Conservation (phyloP, 306 rosid species). For the Abrus pulchellus region DNA sequence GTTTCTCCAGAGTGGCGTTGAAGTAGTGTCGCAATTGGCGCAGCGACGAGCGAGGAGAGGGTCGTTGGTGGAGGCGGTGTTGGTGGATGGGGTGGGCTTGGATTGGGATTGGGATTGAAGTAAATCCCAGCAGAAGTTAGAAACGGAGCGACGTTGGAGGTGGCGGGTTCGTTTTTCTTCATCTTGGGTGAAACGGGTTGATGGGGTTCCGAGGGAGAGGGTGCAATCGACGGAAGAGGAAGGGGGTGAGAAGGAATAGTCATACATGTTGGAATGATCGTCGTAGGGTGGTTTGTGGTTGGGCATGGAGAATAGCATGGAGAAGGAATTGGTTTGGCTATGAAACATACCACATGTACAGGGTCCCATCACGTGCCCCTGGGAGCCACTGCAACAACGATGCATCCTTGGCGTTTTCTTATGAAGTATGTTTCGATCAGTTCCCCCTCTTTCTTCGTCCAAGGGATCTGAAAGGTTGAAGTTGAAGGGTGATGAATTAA, state of each 20-base stretch:
- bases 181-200: conserved; percentile 70
- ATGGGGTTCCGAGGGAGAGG: conserved; percentile 91
- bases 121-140: conserved; percentile 80
- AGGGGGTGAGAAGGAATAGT: conserved; percentile 54
- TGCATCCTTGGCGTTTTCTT: conserved; percentile 59
- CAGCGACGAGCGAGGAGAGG: conserved; percentile 95
- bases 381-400: conserved; percentile 67
- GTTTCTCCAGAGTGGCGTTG: conserved; percentile 98
- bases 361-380: conserved; percentile 68
- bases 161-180: conserved; percentile 51
- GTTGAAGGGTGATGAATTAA: no score
- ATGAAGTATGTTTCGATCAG: no score
- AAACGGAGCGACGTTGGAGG: conserved; percentile 36
- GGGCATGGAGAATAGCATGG: conserved; percentile 71
- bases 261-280: conserved; percentile 38
- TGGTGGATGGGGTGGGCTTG: conserved; percentile 42
- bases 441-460: no score
- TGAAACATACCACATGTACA: conserved; percentile 76
- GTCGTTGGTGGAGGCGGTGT: conserved; percentile 44
- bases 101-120: conserved; percentile 61
- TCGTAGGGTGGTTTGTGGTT: conserved; percentile 57
- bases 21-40: conserved; percentile 98
- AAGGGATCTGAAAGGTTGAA: no score
- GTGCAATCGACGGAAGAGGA: conserved; percentile 90
- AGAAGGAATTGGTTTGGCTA: conserved; percentile 66